Percentiles rank a stretch among this genome's conserved stretches.
These are phyloP conservation scores for Favolaschia claudopus DNA, from an alignment of 768 basidiomycete genomes.

Conservation along the genomic window DNA sequence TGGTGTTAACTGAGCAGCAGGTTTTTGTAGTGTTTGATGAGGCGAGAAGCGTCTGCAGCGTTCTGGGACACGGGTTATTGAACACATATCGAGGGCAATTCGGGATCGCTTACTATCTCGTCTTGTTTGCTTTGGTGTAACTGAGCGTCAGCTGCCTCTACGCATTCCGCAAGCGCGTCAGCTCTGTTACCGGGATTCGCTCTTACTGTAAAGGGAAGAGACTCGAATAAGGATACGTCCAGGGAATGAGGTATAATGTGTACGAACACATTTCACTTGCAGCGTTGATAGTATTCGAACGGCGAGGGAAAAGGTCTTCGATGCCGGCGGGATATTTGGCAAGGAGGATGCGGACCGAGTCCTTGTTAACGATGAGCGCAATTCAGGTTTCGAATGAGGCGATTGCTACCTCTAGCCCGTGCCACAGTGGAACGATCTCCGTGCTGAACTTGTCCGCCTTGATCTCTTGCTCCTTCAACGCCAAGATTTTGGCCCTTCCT, in stretches of 20 bases:
- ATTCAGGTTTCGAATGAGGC: neutral
- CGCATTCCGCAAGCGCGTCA: constrained; percentile 37
- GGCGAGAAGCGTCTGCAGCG: constrained; percentile 31
- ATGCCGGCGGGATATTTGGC: constrained; percentile 36
- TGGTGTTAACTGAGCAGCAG: constrained; percentile 22
- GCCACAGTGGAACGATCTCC: constrained; percentile 21
- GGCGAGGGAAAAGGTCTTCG: constrained; percentile 42
- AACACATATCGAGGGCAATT: neutral
- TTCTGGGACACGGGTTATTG: constrained; percentile 3
- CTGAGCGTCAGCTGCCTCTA: constrained; percentile 42
- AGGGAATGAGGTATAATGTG: neutral
- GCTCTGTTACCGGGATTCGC: constrained; percentile 35
- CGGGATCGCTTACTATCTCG: constrained; percentile 41
- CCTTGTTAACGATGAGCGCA: constrained; percentile 20
- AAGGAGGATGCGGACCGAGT: constrained; percentile 30
- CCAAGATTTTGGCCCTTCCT: constrained; percentile 15
- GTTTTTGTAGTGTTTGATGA: constrained; percentile 33
- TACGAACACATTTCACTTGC: constrained; percentile 48
- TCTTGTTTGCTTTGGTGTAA: constrained; percentile 43
- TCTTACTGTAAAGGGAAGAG: constrained; percentile 34
- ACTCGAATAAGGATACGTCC: neutral
- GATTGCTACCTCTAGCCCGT: constrained; percentile 10
- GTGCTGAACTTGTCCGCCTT: constrained; percentile 18
- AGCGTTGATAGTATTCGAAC: constrained; percentile 41
- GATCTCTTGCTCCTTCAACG: constrained; percentile 15